Evolutionary conservation across 1,284 basidiomycete species (phyloP).

Genomic region (Puccinia triticina): DNA sequence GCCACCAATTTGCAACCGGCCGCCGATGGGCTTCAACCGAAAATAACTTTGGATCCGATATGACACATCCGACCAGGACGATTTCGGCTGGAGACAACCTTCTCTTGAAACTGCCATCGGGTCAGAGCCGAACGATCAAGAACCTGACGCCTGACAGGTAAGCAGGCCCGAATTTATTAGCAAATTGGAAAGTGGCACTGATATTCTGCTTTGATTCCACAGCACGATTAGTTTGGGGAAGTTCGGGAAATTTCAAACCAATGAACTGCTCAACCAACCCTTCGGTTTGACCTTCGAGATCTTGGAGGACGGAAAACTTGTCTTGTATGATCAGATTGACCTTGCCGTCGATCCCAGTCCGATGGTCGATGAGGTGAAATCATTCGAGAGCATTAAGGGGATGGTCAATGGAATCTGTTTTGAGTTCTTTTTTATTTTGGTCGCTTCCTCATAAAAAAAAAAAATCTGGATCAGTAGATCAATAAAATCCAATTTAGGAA

Average conservation of each 20-base stretch:
- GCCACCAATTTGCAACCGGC: not conserved
- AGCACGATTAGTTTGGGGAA: constrained; percentile 59
- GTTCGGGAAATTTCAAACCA: constrained; percentile 58
- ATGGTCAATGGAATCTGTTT: constrained; percentile 37
- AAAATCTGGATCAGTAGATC: not conserved
- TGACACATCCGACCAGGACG: not conserved
- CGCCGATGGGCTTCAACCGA: not conserved
- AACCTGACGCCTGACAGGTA: constrained; percentile 24
- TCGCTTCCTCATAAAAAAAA: not conserved
- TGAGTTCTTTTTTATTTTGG: constrained; percentile 21
- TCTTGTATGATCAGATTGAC: not conserved
- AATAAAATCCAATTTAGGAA: too few relatives aligned
- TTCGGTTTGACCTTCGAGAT: constrained; percentile 60
- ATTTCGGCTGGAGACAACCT: constrained; percentile 33
- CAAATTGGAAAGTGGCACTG: not conserved
- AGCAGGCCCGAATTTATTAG: not conserved
- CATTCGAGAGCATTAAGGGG: constrained; percentile 17
- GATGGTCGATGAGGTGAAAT: not conserved
- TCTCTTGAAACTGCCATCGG: constrained; percentile 36
- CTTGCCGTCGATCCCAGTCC: not conserved
- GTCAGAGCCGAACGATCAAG: constrained; percentile 15
- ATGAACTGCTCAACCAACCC: constrained; percentile 59
- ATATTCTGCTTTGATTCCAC: not conserved
- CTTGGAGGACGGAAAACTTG: constrained; percentile 24
- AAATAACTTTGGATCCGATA: not conserved